Conservation (phyloP, 1,284 basidiomycete genomes). For the Hymenochaete sp. region DNA sequence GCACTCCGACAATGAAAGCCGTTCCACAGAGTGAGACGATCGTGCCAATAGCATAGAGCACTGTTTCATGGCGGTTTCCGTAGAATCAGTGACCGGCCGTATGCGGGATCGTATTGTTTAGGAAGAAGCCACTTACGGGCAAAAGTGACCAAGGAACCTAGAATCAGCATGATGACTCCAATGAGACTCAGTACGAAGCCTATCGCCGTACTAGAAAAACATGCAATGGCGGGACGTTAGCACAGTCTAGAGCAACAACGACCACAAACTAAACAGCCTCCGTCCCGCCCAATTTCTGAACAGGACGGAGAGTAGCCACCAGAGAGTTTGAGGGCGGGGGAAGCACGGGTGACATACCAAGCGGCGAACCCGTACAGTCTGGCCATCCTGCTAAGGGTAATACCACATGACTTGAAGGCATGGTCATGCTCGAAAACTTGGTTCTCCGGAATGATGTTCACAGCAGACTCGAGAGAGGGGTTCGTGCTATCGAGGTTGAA, state of each 20-base stretch:
- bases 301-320: too few relatives aligned
- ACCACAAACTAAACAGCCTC: neutral
- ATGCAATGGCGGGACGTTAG: slow-evolving; percentile 1
- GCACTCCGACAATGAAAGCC: slow-evolving; percentile 80
- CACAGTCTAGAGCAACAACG: neutral
- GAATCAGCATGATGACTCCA: slow-evolving; percentile 71
- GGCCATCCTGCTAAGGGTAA: slow-evolving; percentile 58
- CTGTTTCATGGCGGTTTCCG: slow-evolving; percentile 30
- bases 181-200: slow-evolving; percentile 78
- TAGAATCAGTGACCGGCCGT: too few relatives aligned
- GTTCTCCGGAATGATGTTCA: slow-evolving; percentile 93
- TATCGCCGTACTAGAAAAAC: slow-evolving; percentile 43
- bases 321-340: neutral
- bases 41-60: slow-evolving; percentile 79
- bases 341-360: slow-evolving; percentile 46
- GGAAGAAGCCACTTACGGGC: slow-evolving; percentile 48
- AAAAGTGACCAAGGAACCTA: slow-evolving; percentile 66
- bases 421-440: slow-evolving; percentile 90
- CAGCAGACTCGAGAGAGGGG: slow-evolving; percentile 57
- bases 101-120: neutral
- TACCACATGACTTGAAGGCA: slow-evolving; percentile 68
- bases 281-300: neutral
- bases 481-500: too few relatives aligned
- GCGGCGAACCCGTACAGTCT: slow-evolving; percentile 76
- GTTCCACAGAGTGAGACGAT: slow-evolving; percentile 80